These are phyloP conservation scores for Globisporangium paroecandrum DNA, from an alignment of 352 stramenopile genomes.

Conservation along the genomic window DNA sequence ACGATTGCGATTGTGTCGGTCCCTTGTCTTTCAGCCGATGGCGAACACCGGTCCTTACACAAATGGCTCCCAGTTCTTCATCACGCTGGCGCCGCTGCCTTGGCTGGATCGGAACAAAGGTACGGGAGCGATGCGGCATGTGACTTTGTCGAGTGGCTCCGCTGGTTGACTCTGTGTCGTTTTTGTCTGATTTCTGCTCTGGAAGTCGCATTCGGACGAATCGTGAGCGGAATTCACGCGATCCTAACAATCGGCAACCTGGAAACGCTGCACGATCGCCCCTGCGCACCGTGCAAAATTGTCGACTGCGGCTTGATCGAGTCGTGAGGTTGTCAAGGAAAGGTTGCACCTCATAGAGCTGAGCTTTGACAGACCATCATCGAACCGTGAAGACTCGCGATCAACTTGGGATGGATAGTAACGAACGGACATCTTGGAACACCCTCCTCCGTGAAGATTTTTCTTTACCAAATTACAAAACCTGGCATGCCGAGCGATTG, in stretches of 20 bases:
- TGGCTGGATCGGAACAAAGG: constrained; percentile 72
- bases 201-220: constrained; percentile 69
- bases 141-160: not conserved
- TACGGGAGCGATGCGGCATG: constrained; percentile 17
- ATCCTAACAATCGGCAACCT: constrained; percentile 48
- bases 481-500: not conserved
- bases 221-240: constrained; percentile 59
- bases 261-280: constrained; percentile 50
- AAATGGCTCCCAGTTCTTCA: constrained; percentile 99
- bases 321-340: constrained; percentile 11
- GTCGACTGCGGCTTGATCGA: constrained; percentile 59
- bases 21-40: constrained; percentile 81
- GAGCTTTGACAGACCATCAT: not conserved
- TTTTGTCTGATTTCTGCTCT: not conserved
- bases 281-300: constrained; percentile 63
- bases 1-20: not conserved
- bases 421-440: not conserved
- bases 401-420: not conserved
- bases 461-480: constrained; percentile 6
- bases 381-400: not conserved
- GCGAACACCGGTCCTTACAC: constrained; percentile 94
- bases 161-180: not conserved
- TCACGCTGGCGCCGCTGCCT: constrained; percentile 85
- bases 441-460: not conserved
- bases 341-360: not conserved